These are phyloP conservation scores for Aspergillus homomorphus DNA, from an alignment of 495 filamentous ascomycete genomes.

Conservation along the genomic window DNA sequence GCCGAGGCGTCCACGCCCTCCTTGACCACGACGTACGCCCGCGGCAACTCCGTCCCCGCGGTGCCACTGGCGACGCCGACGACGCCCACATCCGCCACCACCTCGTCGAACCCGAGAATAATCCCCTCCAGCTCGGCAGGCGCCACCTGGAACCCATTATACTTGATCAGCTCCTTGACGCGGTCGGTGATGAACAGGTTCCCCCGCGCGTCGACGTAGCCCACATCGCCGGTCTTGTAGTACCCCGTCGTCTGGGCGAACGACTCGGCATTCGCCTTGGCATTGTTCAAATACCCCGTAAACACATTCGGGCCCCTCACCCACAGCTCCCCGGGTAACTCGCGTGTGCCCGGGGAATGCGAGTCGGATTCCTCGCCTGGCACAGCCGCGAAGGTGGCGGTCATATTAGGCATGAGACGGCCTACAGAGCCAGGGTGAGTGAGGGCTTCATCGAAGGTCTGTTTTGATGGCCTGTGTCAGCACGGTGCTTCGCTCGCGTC, in stretches of 20 bases:
- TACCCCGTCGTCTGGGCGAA: conserved; percentile 31
- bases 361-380: conserved; percentile 30
- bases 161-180: conserved; percentile 39
- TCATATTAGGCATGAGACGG: conserved; percentile 66
- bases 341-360: conserved; percentile 1
- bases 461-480: neutral
- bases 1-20: conserved; percentile 19
- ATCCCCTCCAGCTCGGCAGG: conserved; percentile 32
- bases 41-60: conserved; percentile 67
- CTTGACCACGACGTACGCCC: conserved; percentile 66
- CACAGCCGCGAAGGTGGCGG: conserved; percentile 61
- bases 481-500: conserved; percentile 4
- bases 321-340: conserved; percentile 50
- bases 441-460: conserved; percentile 62
- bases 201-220: conserved; percentile 40
- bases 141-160: conserved; percentile 37
- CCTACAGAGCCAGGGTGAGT: conserved; percentile 65
- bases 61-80: conserved; percentile 50
- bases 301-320: conserved; percentile 54
- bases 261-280: conserved; percentile 37
- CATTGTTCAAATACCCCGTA: conserved; percentile 56
- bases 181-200: conserved; percentile 35
- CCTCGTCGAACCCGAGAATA: conserved; percentile 20
- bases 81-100: conserved; percentile 27
- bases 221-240: conserved; percentile 56